Conservation (phyloP, 164 flowering plant genomes). For the Protea cynaroides region DNA sequence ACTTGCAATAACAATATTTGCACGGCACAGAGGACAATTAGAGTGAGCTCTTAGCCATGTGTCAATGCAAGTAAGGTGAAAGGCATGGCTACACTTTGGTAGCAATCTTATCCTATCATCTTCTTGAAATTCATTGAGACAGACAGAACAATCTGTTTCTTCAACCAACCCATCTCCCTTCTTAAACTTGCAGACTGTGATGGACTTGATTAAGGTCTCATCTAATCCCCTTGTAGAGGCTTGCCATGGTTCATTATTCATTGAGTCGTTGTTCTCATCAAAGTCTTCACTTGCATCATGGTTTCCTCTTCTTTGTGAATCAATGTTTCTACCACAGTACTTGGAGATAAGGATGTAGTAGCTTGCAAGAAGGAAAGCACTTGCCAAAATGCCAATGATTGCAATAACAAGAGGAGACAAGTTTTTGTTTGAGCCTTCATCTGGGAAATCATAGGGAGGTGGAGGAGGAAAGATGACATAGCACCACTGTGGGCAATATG, state of each 20-base stretch:
- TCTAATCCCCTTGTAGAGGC: conserved; percentile 46
- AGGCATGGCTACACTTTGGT: conserved; percentile 88
- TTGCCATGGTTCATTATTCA: conserved; percentile 42
- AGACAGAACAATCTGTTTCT: conserved; percentile 80
- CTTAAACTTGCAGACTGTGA: conserved; percentile 58
- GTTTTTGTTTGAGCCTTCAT: conserved; percentile 35
- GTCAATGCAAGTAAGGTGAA: conserved; percentile 78
- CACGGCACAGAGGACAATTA: conserved; percentile 81
- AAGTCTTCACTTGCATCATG: conserved; percentile 16
- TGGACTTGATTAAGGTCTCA: conserved; percentile 59
- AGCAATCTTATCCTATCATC: conserved; percentile 61
- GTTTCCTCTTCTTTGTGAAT: conserved; percentile 13
- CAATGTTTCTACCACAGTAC: conserved; percentile 44
- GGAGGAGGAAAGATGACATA: conserved; percentile 69
- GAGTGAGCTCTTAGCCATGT: conserved; percentile 77
- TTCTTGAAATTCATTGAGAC: conserved; percentile 68
- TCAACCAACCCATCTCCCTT: conserved; percentile 62
- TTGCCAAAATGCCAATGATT: conserved; percentile 63
- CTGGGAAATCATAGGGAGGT: conserved; percentile 40
- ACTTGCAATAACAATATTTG: conserved; percentile 27
- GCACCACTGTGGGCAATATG: conserved; percentile 83
- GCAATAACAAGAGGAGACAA: conserved; percentile 76
- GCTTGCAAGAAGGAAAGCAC: conserved; percentile 63
- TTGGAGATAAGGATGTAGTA: conserved; percentile 63
- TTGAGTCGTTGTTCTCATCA: conserved; percentile 25